phyloP scores from a whole-genome alignment of 108 stramenopile species.

The Asterionellopsis glacialis region DNA sequence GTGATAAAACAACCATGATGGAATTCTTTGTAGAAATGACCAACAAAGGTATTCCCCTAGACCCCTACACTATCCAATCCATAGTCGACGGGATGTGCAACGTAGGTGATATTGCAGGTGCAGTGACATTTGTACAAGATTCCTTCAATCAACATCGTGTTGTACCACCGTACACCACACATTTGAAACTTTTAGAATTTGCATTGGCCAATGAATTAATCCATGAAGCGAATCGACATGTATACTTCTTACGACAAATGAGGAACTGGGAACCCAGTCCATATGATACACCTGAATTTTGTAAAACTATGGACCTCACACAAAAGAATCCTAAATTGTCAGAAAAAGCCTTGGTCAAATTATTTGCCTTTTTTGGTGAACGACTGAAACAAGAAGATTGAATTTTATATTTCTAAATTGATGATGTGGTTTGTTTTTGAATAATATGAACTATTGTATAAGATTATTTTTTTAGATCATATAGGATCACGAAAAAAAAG shows the following conservation, averaged over 20 bases:
- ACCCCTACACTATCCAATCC: slow-evolving; percentile 57
- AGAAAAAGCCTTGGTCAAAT: slow-evolving; percentile 57
- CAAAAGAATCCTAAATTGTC: slow-evolving; percentile 67
- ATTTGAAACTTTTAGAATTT: slow-evolving; percentile 81
- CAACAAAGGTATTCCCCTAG: slow-evolving; percentile 45
- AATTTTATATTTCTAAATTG: no score
- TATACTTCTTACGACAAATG: slow-evolving; percentile 78
- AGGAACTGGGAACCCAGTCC: slow-evolving; percentile 74
- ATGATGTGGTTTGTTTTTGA: no score
- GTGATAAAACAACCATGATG: slow-evolving; percentile 44
- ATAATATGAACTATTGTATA: no score
- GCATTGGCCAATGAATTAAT: slow-evolving; percentile 56
- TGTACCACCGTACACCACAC: slow-evolving; percentile 80
- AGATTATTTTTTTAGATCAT: no score
- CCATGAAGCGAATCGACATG: slow-evolving; percentile 82
- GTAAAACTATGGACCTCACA: slow-evolving; percentile 46
- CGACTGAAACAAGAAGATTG: slow-evolving; percentile 23
- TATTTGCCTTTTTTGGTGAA: slow-evolving; percentile 81
- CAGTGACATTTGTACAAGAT: slow-evolving; percentile 58
- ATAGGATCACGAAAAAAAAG: no score
- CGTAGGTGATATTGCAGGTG: slow-evolving; percentile 63
- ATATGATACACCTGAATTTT: slow-evolving; percentile 50
- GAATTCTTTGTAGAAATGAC: slow-evolving; percentile 62
- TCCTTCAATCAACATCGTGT: slow-evolving; percentile 79
- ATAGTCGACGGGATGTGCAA: slow-evolving; percentile 73